Percentiles rank a stretch among this genome's conserved stretches.
These are phyloP conservation scores for Penicillium longicatenatum DNA, from an alignment of 495 filamentous ascomycete genomes.

Conservation along the genomic window DNA sequence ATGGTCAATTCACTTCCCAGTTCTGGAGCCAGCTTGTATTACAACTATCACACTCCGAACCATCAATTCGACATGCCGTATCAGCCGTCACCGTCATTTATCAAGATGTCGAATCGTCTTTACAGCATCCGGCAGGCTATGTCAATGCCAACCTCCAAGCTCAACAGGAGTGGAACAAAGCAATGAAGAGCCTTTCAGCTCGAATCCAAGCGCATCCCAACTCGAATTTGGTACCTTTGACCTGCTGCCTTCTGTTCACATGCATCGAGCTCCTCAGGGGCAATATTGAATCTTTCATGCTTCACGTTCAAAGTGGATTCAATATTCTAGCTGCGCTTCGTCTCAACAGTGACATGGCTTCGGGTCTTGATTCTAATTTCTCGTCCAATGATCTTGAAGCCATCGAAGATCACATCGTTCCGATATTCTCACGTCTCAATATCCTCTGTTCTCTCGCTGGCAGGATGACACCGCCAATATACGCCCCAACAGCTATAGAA, in stretches of 20 bases:
- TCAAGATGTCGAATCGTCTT: constrained; percentile 7
- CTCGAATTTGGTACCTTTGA: constrained; percentile 4
- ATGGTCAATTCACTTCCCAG: background rate
- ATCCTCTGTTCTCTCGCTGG: constrained; percentile 9
- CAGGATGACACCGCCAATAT: constrained; percentile 4
- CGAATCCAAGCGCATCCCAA: constrained; percentile 8
- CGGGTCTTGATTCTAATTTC: background rate
- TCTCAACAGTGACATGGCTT: background rate
- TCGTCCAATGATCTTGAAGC: constrained; percentile 3
- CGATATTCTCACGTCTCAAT: constrained; percentile 7
- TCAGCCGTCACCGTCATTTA: constrained; percentile 7
- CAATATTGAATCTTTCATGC: background rate
- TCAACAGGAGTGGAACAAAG: constrained; percentile 4
- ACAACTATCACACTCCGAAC: constrained; percentile 10
- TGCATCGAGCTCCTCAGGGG: constrained; percentile 8
- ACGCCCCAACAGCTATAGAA: constrained; percentile 5
- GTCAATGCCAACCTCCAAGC: constrained; percentile 4
- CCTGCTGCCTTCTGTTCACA: constrained; percentile 8
- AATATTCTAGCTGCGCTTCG: constrained; percentile 7
- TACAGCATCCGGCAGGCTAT: constrained; percentile 6
- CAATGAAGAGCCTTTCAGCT: constrained; percentile 4
- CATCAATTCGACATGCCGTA: constrained; percentile 8
- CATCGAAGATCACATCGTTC: constrained; percentile 8
- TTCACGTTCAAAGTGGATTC: constrained; percentile 7
- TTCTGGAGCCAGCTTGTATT: constrained; percentile 9